Evolutionary conservation across 1,284 basidiomycete species (phyloP).

Genomic region (Ganoderma sp.): DNA sequence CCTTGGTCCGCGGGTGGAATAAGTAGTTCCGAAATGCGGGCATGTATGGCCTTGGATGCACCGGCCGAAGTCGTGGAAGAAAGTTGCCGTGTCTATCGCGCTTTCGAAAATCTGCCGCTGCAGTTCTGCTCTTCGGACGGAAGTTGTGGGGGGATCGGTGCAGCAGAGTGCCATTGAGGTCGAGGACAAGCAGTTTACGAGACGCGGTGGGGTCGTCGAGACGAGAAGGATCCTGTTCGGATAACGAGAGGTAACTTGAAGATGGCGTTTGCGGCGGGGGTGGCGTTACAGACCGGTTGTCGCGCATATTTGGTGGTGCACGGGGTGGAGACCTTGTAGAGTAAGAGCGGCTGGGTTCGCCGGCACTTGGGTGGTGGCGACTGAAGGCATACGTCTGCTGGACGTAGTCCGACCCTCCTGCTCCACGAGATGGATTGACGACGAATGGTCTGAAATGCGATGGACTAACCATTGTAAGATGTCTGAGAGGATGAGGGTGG

Average conservation of each 20-base stretch:
- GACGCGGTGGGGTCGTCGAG: constrained; percentile 43
- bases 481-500: constrained; percentile 24
- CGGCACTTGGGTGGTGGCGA: background rate
- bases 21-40: constrained; percentile 67
- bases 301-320: constrained; percentile 20
- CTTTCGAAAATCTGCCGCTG: constrained; percentile 27
- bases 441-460: constrained; percentile 7
- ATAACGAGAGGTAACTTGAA: constrained; percentile 38
- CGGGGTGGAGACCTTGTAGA: constrained; percentile 17
- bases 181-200: constrained; percentile 79
- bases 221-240: constrained; percentile 32
- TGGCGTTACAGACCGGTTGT: constrained; percentile 33
- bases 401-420: constrained; percentile 1
- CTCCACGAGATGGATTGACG: constrained; percentile 18
- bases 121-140: constrained; percentile 29
- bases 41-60: constrained; percentile 74
- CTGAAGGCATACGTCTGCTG: background rate
- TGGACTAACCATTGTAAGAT: constrained; percentile 27
- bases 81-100: constrained; percentile 24
- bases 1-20: constrained; percentile 57
- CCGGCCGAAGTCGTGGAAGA: constrained; percentile 47
- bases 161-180: constrained; percentile 86
- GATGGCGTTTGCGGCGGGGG: constrained; percentile 38
- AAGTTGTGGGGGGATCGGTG: constrained; percentile 55
- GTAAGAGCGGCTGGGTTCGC: background rate